Evolutionary conservation across 2,329 filamentous ascomycete species (phyloP).

Genomic region (Huntiella abstrusa): DNA sequence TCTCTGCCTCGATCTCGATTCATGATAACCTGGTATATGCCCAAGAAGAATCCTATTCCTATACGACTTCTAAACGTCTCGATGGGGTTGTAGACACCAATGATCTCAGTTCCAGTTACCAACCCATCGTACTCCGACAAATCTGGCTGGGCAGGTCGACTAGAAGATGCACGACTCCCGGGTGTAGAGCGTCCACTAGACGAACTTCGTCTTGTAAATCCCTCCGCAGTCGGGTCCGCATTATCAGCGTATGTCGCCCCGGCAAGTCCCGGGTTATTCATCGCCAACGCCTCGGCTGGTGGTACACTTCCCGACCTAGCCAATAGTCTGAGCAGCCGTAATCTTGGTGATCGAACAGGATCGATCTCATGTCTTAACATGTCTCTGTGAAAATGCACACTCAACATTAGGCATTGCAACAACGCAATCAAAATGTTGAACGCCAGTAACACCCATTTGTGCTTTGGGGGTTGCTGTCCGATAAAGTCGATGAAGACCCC

Average conservation of each 20-base stretch:
- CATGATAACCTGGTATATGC: no score
- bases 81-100: conserved; percentile 34
- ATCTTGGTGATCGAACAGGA: conserved; percentile 6
- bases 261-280: no score
- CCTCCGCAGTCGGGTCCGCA: no score
- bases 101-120: conserved; percentile 34
- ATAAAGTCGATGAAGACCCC: conserved; percentile 50
- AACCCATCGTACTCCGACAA: conserved; percentile 21
- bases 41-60: no score
- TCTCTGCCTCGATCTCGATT: no score
- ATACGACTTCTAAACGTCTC: conserved; percentile 18
- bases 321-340: conserved; percentile 5
- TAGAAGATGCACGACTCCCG: no score
- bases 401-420: conserved; percentile 45
- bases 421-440: conserved; percentile 36
- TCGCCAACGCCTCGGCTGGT: no score
- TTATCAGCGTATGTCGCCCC: no score
- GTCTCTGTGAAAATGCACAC: conserved; percentile 42
- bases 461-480: conserved; percentile 43
- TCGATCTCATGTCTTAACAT: conserved; percentile 23
- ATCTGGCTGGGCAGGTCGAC: no score
- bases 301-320: conserved; percentile 1
- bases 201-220: no score
- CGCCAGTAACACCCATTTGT: conserved; percentile 33
- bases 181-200: no score